Evolutionary conservation across 1,139 yeast genomes (phyloP), one percentile per base, ranked within the genome.

Genomic region (Scheffersomyces illinoinensis): DNA sequence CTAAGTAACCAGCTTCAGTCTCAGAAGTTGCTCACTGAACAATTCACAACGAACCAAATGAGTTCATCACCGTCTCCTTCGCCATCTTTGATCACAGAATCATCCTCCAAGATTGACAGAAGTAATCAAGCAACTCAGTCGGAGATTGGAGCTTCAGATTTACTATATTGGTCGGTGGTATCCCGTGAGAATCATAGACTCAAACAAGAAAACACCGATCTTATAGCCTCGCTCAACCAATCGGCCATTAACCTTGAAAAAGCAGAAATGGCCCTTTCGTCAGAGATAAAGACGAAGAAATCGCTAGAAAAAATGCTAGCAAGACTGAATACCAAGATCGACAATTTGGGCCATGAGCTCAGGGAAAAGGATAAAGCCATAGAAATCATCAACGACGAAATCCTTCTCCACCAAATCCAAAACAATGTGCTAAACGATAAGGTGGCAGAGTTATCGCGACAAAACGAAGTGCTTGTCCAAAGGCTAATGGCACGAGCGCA

Each of bases 321-420:
- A 5, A 64, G 61, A 24, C 66, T 82, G 33, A 74, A 71, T n/a
- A 63, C 64, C 4, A 79, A 73, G 57, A 64, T 82, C 23, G 70
- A 66, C 8, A 69, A 72, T 51, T 68, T 84, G 56, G 72, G 71
- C n/a, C 80, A 83, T 54, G 88, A 86, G 56, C 68, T 85, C 3
- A 68, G 67, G n/a, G 82, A 86, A 62, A 86, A 84, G 71, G 81
- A 82, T 57, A 82, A 83, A 62, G 82, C 87, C 17, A 78, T 87
- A 24, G 92, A 88, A 63, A 75, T 82, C 18, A 75, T 89, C 52
- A 89, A 90, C 64, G 96, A 91, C 69, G 96, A 90, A 64, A 74
- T 89, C 18, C 77, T 92, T 54, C 85, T 91, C 26, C 75, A 83
- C 56, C 90, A 87, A 66, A 87, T 92, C 56, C 96, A 90, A 70